Base-by-base conservation (phyloP, 371 early-diverging fungal species). In the Mortierella sp. region DNA sequence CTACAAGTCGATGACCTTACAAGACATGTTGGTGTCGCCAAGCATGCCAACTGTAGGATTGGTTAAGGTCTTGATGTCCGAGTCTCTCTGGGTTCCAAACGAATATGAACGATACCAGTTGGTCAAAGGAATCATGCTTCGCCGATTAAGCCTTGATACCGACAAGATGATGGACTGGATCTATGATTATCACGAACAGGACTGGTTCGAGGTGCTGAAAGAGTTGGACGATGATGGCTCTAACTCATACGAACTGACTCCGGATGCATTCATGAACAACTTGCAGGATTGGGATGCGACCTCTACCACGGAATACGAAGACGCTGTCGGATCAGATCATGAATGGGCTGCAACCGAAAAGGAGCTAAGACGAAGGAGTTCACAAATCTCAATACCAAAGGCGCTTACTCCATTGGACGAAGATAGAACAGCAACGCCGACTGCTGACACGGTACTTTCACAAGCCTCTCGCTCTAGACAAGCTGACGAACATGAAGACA, bases 101-200 rank as follows among this genome's bases (percentile, higher is more conserved):
- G 76, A 74, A 27, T 74, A 57, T 45, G 76, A 74, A 43, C 76
- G 76, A 16, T 74, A 74, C 31, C 68, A 68, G n/a, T 46, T 74
- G 1, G 64, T 68, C 54, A 74, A 74, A 29, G 46, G 64, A 0
- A 63, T 74, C n/a, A 64, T 74, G 76, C 58, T 74, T 21, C 27
- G 64, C 10, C 63, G 76, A 1, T 51, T 74, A 27, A 46, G 48
- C 6, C 56, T 74, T 2, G 69, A 67, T 12, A 57, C 46, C 16
- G 64, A 67, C 2, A 67, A 68, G 40, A 5, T 74, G 54, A 60
- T 67, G 64, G 45, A 41, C 12, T 74, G 76, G 76, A 54, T 64
- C 7, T 64, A 58, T 6, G 61, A 60, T 3, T 74, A 74, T 21
- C 76, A 74, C 24, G 59, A 64, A 2, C 56, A 64, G 24, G 76